Percentiles rank a stretch among this genome's conserved stretches.
These are phyloP conservation scores for Aphanomyces cochlioides DNA, from an alignment of 352 stramenopile genomes.

Conservation along the genomic window DNA sequence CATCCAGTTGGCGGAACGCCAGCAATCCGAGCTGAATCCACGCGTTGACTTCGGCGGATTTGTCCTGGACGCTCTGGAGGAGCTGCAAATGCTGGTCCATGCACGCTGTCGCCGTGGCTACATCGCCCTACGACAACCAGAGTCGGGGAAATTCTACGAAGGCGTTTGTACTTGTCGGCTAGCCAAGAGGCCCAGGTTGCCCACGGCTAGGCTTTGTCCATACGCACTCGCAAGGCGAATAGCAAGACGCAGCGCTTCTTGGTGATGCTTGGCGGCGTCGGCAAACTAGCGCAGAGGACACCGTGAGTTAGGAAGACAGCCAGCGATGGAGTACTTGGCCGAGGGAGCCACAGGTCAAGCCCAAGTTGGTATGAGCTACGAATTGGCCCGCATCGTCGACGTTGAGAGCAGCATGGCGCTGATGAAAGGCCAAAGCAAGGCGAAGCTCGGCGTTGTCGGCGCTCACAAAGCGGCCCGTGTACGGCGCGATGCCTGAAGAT, in stretches of 20 bases:
- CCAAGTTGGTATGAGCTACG: conserved; percentile 82
- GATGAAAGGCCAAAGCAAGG: conserved; percentile 57
- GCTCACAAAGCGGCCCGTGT: conserved; percentile 71
- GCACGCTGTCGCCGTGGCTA: conserved; percentile 71
- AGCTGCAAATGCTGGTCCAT: conserved; percentile 89
- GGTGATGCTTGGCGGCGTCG: conserved; percentile 75
- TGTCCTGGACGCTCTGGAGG: conserved; percentile 79
- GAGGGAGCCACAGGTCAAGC: conserved; percentile 70
- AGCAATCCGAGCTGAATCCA: conserved; percentile 85
- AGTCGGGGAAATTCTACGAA: background rate
- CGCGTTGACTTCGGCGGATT: conserved; percentile 67
- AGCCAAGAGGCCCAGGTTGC: conserved; percentile 81
- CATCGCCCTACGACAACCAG: conserved; percentile 44
- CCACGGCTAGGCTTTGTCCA: conserved; percentile 80
- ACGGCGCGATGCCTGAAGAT: conserved; percentile 58
- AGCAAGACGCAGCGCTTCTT: conserved; percentile 79
- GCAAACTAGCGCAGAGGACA: conserved; percentile 36
- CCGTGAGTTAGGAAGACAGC: too few relatives aligned
- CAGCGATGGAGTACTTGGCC: conserved; percentile 32
- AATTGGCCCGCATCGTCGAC: conserved; percentile 83
- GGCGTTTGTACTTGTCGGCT: conserved; percentile 48
- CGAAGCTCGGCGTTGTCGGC: conserved; percentile 45
- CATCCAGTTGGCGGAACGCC: conserved; percentile 47
- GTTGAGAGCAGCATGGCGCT: conserved; percentile 59
- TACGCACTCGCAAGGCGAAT: conserved; percentile 83